Percentiles rank a stretch among this genome's conserved stretches.
phyloP scores from a whole-genome alignment of 2,329 filamentous ascomycete genomes.

The Ascochyta koolunga region DNA sequence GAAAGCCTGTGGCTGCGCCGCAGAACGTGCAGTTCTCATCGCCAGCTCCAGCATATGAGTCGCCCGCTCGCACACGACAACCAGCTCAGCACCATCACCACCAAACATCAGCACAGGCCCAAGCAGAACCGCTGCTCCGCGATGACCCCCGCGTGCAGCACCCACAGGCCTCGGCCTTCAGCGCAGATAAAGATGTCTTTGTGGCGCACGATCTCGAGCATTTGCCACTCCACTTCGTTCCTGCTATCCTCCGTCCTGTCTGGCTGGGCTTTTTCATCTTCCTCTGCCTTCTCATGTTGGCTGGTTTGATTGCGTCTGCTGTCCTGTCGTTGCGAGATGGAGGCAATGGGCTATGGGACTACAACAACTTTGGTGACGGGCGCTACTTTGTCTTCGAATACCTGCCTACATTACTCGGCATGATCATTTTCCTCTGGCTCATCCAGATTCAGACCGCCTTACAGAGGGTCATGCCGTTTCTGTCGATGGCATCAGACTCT shows the following conservation, averaged over 20 bases:
- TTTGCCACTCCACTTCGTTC: constrained; percentile 68
- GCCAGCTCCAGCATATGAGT: constrained; percentile 13
- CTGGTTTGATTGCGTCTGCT: constrained; percentile 73
- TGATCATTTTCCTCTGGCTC: constrained; percentile 74
- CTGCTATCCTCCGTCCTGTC: constrained; percentile 70
- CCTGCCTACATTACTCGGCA: constrained; percentile 77
- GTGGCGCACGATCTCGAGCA: constrained; percentile 55
- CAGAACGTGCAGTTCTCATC: constrained; percentile 14
- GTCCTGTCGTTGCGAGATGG: constrained; percentile 46
- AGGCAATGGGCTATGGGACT: constrained; percentile 70
- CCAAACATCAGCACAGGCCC: constrained; percentile 7
- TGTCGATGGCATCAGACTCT: constrained; percentile 72
- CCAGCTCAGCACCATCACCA: constrained; percentile 11
- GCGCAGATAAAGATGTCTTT: constrained; percentile 50
- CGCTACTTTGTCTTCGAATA: constrained; percentile 88
- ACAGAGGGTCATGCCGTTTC: constrained; percentile 79
- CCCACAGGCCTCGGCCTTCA: constrained; percentile 19
- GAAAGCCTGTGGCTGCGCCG: constrained; percentile 12
- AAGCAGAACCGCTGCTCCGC: constrained; percentile 7
- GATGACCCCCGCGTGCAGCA: constrained; percentile 7
- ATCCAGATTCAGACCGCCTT: constrained; percentile 76
- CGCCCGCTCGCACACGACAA: constrained; percentile 7
- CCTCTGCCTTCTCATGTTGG: constrained; percentile 72
- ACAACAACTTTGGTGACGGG: constrained; percentile 70
- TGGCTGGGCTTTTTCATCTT: constrained; percentile 67